Evolutionary conservation across 1,284 basidiomycete genomes (phyloP).

Genomic region (Cutaneotrichosporon cyanovorans): DNA sequence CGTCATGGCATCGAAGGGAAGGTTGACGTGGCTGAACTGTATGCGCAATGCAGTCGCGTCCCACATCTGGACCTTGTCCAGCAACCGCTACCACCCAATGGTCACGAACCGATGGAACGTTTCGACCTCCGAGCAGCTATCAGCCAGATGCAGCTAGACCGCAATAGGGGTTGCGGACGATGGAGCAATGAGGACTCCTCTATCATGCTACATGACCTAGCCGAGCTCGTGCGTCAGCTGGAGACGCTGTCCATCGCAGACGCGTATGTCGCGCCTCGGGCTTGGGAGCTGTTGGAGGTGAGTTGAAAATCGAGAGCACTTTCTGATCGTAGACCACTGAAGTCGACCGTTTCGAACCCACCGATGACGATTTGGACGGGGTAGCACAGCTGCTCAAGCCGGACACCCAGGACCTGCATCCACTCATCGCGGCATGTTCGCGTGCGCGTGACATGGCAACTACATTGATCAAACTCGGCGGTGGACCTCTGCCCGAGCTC

Average conservation of each 20-base stretch:
- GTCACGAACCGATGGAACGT: constrained; percentile 40
- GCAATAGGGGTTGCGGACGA: neutral
- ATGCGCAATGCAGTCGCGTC: constrained; percentile 29
- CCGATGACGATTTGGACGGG: constrained; percentile 58
- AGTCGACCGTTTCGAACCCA: constrained; percentile 40
- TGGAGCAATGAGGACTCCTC: too few species aligned
- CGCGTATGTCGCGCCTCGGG: constrained; percentile 49
- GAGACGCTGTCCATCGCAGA: constrained; percentile 50
- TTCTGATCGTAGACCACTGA: constrained; percentile 37
- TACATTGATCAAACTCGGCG: constrained; percentile 1
- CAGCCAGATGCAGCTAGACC: constrained; percentile 53
- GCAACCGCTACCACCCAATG: constrained; percentile 44
- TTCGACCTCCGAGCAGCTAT: constrained; percentile 59
- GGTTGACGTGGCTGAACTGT: constrained; percentile 26
- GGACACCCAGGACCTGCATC: constrained; percentile 17
- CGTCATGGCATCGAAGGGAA: constrained; percentile 1
- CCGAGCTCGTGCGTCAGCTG: constrained; percentile 8
- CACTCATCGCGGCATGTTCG: constrained; percentile 19
- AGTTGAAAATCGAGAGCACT: constrained; percentile 17
- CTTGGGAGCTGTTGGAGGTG: constrained; percentile 49
- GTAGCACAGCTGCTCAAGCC: constrained; percentile 50
- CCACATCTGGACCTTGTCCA: constrained; percentile 23
- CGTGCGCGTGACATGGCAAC: constrained; percentile 18
- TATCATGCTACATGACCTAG: too few species aligned
- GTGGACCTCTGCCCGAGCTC: constrained; percentile 6